These are phyloP conservation scores for Decorospora gaudefroyi DNA, from an alignment of 2,329 filamentous ascomycete genomes.

Conservation along the genomic window DNA sequence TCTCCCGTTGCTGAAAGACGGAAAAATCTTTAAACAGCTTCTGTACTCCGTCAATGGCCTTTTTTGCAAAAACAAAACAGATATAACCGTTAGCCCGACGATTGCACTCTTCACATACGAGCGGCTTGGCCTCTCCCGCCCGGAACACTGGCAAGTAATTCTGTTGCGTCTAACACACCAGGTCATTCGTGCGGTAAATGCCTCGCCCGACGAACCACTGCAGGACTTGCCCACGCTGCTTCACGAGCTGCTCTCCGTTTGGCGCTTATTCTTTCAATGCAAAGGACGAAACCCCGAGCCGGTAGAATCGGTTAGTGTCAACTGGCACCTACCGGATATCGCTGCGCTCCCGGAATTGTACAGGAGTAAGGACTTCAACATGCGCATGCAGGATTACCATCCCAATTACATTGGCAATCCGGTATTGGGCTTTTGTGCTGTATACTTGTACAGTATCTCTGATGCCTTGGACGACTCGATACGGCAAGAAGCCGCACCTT, in stretches of 20 bases:
- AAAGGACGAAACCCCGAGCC: slow-evolving; percentile 22
- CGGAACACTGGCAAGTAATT: slow-evolving; percentile 28
- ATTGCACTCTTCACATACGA: slow-evolving; percentile 35
- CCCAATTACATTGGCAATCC: slow-evolving; percentile 24
- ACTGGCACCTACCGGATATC: slow-evolving; percentile 35
- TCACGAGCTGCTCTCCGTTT: slow-evolving; percentile 39
- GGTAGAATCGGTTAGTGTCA: slow-evolving; percentile 25
- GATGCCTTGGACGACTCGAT: slow-evolving; percentile 23
- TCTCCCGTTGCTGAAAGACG: slow-evolving; percentile 20
- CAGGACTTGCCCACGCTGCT: slow-evolving; percentile 27
- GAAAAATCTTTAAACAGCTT: slow-evolving; percentile 31
- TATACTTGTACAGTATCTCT: slow-evolving; percentile 39
- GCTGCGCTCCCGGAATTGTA: slow-evolving; percentile 12
- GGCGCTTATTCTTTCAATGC: slow-evolving; percentile 43
- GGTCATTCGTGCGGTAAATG: slow-evolving; percentile 24
- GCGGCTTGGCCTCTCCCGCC: slow-evolving; percentile 33
- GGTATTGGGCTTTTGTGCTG: slow-evolving; percentile 35
- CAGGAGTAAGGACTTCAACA: slow-evolving; percentile 20
- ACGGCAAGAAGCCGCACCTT: slow-evolving; percentile 32
- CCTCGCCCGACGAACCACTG: slow-evolving; percentile 2
- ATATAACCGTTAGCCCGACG: slow-evolving; percentile 27
- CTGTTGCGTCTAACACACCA: slow-evolving; percentile 34
- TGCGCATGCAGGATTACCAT: slow-evolving; percentile 33
- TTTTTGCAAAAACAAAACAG: slow-evolving; percentile 22
- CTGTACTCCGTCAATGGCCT: slow-evolving; percentile 15